Evolutionary conservation across 805 yeast genomes (phyloP), one percentile per base, ranked within the genome.

Genomic region (Cyberlindnera lachancei): DNA sequence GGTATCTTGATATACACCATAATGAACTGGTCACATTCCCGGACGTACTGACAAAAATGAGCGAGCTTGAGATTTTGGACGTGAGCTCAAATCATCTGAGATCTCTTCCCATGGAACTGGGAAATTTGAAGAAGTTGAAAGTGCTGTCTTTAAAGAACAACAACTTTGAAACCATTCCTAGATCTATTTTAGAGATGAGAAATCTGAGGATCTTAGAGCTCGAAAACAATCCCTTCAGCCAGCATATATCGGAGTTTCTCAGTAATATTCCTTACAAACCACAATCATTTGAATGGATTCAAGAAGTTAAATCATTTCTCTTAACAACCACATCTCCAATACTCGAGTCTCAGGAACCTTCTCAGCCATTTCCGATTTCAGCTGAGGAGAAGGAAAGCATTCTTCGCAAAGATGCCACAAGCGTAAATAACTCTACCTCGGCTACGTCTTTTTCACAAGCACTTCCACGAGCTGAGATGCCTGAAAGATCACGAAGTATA

Each of bases 61-160:
- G 52, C 10, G 60, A 63, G 7, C 56, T 83, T 34, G 88, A 79
- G 45, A 75, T 76, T 31, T 54, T 83, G 25, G 90, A 83, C 53
- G 52, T 82, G 15, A 75, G 86, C 15, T 55, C 61, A 23, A 83
- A 83, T 50, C 53, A 51, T 17, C 55, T 83, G 18, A 49, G 53
- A n/a, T 41, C 46, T 4, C 53, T 83, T 12, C 79, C 84, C 1
- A 38, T 51, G 4, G 63, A 62, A 2, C 37, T 72, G 15, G 50
- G 58, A 0, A 43, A 47, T 10, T 57, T 81, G 41, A 52, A 53
- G 12, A 55, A 56, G 37, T 58, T 79, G 40, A 70, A 68, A 44
- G 75, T 75, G 3, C 54, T 83, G n/a, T 74, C 80, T 14, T 55
- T 83, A 30, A 73, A 72, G 40, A 66, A 70, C 35, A 83, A 83